Evolutionary conservation across 2,329 filamentous ascomycete genomes (phyloP), one percentile per base, ranked within the genome.

Genomic region (Penicillium corylophilum): DNA sequence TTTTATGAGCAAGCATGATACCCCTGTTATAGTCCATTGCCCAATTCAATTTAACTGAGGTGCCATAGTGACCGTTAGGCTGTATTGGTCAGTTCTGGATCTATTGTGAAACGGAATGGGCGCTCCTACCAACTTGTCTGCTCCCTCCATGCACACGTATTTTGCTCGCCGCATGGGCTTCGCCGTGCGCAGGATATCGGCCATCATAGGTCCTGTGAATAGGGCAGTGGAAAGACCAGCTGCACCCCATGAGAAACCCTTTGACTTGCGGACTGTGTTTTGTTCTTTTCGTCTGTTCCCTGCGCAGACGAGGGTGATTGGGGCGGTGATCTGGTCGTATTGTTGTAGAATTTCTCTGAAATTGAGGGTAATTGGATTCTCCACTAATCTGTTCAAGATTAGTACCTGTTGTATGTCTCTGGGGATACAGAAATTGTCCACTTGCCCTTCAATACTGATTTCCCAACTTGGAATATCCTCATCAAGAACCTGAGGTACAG

Each of bases 251-350:
- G 90, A 95, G 74, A 96, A 96, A 0, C 92, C 92, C 64, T 96
- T 95, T 1, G 89, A 90, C 70, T 96, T 96, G 15, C 90, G 82
- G 3, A 96, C 89, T 46, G 90, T 79, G 61, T 96, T 96, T 67
- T 96, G 92, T 72, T 96, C 92, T 73, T 96, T 96, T 28, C 92
- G 82, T 53, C 92, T 81, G 70, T 96, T 96, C 1, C 92, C 92
- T 4, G 92, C 92, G 69, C 92, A 96, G 20, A 96, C 91, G 1
- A 96, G 81, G 0, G 92, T 96, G 53, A 96, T 81, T 0, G 92
- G 92, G 51, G 88, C 89, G 2, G 91, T 96, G 23, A 90, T 81
- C 67, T 95, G 89, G 48, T 92, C 85, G 63, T 88, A 95, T 8
- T 88, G 80, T 31, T 79, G 74, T 28, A 95, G 76, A 1, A 96